Conservation (phyloP, 2,329 filamentous ascomycete genomes). For the Biscogniauxia marginata region DNA sequence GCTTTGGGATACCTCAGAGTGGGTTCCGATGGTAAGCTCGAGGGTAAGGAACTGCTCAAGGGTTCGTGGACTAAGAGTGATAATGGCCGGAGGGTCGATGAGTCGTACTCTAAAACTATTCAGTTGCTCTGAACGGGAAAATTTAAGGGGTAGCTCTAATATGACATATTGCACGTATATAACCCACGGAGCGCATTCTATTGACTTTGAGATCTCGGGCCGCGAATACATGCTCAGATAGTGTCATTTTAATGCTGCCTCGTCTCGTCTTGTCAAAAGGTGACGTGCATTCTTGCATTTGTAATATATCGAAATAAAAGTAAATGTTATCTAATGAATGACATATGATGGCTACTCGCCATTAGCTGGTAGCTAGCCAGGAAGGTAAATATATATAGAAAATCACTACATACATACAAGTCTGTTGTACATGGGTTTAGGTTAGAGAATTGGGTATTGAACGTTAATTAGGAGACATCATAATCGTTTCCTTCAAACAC, state of each 20-base stretch:
- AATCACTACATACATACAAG: conserved; percentile 6
- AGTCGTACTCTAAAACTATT: conserved; percentile 19
- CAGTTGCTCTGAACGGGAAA: conserved; percentile 19
- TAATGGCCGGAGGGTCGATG: conserved; percentile 22
- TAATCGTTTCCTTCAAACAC: background rate
- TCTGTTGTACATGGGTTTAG: conserved; percentile 1
- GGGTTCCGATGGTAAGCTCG: conserved; percentile 39
- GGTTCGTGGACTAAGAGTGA: conserved; percentile 32
- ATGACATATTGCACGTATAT: background rate
- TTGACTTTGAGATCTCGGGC: too few relatives aligned
- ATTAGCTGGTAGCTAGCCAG: background rate
- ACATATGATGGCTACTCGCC: conserved; percentile 5
- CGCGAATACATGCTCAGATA: too few relatives aligned
- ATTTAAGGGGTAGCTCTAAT: background rate
- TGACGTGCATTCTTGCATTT: background rate
- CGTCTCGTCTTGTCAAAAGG: background rate
- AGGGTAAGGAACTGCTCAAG: conserved; percentile 39
- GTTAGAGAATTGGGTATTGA: conserved; percentile 2
- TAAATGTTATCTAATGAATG: background rate
- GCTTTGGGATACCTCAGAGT: conserved; percentile 40
- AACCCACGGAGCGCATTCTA: too few relatives aligned
- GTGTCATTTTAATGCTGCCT: background rate
- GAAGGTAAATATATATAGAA: background rate
- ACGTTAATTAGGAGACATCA: conserved; percentile 2
- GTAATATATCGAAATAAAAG: background rate